A percentile compares a stretch with the other conserved stretches of the same genome.
phyloP scores from a whole-genome alignment of 441 rosid species.

The Omphalea diandra region DNA sequence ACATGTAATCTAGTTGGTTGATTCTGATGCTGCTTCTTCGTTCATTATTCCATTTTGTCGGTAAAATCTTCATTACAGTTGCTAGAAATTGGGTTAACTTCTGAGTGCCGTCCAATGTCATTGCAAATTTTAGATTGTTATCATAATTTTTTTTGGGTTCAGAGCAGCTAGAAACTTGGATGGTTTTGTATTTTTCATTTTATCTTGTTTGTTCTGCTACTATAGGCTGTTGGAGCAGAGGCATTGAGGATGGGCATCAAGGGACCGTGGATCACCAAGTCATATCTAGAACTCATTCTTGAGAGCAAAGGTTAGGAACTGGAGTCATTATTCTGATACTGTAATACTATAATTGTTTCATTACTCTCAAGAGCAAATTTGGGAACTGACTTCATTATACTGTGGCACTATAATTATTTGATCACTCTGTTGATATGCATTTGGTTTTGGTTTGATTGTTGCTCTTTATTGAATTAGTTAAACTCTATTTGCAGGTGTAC shows the following conservation, averaged over 20 bases:
- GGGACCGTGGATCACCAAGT: constrained; percentile 96
- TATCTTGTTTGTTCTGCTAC: constrained; percentile 18
- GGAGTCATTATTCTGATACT: constrained; percentile 11
- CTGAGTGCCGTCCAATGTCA: not conserved
- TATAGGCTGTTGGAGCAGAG: constrained; percentile 95
- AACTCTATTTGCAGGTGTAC: constrained; percentile 74
- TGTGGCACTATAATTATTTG: not conserved
- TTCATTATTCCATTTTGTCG: constrained; percentile 1
- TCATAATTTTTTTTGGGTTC: not conserved
- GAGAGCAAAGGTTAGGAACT: constrained; percentile 77
- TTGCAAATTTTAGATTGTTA: not conserved
- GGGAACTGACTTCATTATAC: no score
- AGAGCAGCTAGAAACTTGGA: not conserved
- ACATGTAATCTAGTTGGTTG: not conserved
- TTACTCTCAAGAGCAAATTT: no score
- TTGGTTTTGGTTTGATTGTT: constrained; percentile 19
- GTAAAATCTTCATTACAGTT: not conserved
- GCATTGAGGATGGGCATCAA: constrained; percentile 69
- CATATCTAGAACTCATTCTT: constrained; percentile 94
- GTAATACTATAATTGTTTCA: not conserved
- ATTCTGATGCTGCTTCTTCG: not conserved
- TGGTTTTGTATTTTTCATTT: constrained; percentile 19
- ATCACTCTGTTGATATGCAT: not conserved
- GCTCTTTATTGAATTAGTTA: constrained; percentile 28
- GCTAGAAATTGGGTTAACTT: constrained; percentile 9